Conservation (phyloP, 2,329 filamentous ascomycete species). For the Cordyceps tenuipes region DNA sequence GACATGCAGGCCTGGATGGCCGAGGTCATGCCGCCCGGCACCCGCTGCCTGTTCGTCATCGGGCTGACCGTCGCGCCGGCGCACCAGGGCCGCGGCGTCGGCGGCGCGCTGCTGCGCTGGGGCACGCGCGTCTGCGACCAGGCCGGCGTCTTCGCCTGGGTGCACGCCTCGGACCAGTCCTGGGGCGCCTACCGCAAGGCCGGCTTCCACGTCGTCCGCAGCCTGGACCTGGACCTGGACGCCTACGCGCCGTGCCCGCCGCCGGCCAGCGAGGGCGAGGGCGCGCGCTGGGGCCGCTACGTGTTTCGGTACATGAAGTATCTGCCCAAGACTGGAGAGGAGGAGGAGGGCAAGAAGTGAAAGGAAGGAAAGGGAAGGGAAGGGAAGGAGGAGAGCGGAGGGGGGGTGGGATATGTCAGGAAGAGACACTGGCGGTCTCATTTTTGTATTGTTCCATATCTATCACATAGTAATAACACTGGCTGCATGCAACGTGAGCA, state of each 20-base stretch:
- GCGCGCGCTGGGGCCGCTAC: slow-evolving; percentile 25
- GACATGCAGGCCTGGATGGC: slow-evolving; percentile 25
- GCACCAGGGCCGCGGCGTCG: slow-evolving; percentile 24
- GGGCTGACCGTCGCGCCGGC: slow-evolving; percentile 24
- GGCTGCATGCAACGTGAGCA: slow-evolving; percentile 1
- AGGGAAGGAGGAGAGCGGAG: no score
- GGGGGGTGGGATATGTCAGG: no score
- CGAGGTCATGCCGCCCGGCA: slow-evolving; percentile 25
- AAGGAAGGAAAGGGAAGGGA: no score
- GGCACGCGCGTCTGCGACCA: slow-evolving; percentile 24
- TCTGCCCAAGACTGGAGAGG: slow-evolving; percentile 5
- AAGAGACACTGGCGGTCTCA: background rate
- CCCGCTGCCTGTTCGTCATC: slow-evolving; percentile 25
- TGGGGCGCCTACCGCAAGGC: slow-evolving; percentile 23
- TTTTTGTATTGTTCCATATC: slow-evolving; percentile 10
- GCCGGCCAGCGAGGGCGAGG: slow-evolving; percentile 16
- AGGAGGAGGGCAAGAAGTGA: background rate
- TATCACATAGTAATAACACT: slow-evolving; percentile 12
- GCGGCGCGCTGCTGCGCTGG: slow-evolving; percentile 24
- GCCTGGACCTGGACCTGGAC: slow-evolving; percentile 24
- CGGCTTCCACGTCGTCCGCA: slow-evolving; percentile 23
- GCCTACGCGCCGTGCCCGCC: slow-evolving; percentile 21
- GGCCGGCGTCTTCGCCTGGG: slow-evolving; percentile 24
- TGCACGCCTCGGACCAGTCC: slow-evolving; percentile 26
- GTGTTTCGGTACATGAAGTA: slow-evolving; percentile 27